phyloP scores from a whole-genome alignment of 2,329 filamentous ascomycete genomes.

The Zymoseptoria crescenta region DNA sequence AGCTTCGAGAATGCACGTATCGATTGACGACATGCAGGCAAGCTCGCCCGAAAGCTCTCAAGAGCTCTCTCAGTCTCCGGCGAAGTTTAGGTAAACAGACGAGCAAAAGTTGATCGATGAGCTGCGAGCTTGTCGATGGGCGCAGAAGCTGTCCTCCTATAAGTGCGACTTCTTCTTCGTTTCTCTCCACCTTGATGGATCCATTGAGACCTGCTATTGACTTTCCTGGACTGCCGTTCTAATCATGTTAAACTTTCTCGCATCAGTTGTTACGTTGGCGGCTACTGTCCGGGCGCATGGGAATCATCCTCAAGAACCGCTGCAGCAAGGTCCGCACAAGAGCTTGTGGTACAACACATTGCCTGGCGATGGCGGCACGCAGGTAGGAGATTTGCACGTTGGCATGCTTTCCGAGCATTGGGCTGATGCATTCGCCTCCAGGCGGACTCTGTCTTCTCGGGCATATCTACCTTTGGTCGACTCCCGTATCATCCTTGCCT shows the following conservation, averaged over 20 bases:
- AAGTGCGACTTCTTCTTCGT: not conserved
- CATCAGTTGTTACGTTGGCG: constrained; percentile 28
- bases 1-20: constrained; percentile 9
- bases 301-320: constrained; percentile 50
- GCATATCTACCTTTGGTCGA: constrained; percentile 77
- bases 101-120: not conserved
- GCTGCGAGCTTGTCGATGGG: not conserved
- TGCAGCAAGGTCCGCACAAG: constrained; percentile 61
- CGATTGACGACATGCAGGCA: constrained; percentile 9
- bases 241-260: constrained; percentile 2
- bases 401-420: not conserved
- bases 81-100: constrained; percentile 13
- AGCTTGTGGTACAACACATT: constrained; percentile 75
- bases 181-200: not conserved
- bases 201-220: not conserved
- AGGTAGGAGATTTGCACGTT: constrained; percentile 43
- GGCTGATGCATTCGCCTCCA: constrained; percentile 29
- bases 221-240: not conserved
- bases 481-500: constrained; percentile 72
- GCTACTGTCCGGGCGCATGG: constrained; percentile 53
- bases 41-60: constrained; percentile 6
- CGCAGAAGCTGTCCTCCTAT: not conserved
- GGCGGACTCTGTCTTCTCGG: constrained; percentile 83
- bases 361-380: constrained; percentile 75
- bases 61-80: constrained; percentile 3